These are phyloP conservation scores for Trichoderma pleuroti DNA, from an alignment of 2,329 filamentous ascomycete species.

Conservation along the genomic window DNA sequence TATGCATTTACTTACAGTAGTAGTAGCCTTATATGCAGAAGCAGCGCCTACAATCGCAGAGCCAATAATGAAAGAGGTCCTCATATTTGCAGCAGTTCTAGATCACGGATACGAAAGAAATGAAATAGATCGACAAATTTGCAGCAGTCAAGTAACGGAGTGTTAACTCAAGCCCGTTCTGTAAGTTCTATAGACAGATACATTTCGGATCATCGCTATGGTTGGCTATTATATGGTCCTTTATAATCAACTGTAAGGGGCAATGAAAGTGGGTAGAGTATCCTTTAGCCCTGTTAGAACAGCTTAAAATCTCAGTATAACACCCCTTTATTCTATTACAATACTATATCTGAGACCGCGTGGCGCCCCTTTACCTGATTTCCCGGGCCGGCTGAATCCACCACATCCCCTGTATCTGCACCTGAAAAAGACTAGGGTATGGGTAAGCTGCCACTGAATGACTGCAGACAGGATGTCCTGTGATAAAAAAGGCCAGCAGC, in stretches of 20 bases:
- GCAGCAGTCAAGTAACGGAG: neutral
- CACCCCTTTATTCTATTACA: neutral
- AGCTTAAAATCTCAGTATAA: neutral
- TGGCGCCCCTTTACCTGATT: neutral
- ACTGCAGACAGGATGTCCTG: neutral
- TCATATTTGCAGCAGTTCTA: neutral
- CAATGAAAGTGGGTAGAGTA: neutral
- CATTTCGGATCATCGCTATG: neutral
- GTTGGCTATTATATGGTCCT: neutral
- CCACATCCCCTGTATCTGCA: neutral
- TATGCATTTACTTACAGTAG: neutral
- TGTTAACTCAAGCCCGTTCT: neutral
- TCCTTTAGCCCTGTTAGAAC: neutral
- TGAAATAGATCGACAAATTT: neutral
- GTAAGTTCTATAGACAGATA: neutral
- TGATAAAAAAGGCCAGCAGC: neutral
- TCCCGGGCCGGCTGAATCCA: neutral
- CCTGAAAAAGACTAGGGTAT: neutral
- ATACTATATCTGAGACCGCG: neutral
- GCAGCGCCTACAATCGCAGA: neutral
- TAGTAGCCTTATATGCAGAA: slow-evolving; percentile 6
- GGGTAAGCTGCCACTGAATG: neutral
- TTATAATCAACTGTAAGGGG: neutral
- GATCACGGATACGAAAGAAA: neutral
- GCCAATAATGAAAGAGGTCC: neutral